Percentiles rank a stretch among this genome's conserved stretches.
Evolutionary conservation across 352 stramenopile species (phyloP).

Genomic region (Phytophthora ohioensis): DNA sequence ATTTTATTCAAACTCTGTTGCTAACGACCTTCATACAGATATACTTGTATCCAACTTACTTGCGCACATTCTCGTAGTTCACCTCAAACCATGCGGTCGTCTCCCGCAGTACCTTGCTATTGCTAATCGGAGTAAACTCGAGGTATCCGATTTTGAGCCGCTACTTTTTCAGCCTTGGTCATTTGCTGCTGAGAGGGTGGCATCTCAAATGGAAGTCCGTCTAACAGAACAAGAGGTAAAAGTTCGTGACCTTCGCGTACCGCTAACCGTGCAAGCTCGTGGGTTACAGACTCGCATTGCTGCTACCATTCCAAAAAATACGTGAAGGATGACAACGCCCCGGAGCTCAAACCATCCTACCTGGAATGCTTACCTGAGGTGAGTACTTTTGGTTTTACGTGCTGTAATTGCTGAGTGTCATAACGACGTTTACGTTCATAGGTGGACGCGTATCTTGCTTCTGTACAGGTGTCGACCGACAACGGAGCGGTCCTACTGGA

Average conservation of each 20-base stretch:
- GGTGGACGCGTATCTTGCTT: no score
- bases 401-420: no score
- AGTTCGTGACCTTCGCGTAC: constrained; percentile 36
- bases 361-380: no score
- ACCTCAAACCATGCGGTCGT: constrained; percentile 63
- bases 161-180: constrained; percentile 27
- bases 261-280: constrained; percentile 48
- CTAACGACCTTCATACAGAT: not conserved
- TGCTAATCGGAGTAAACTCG: constrained; percentile 93
- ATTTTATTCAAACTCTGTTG: no score
- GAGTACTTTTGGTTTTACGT: no score
- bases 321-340: no score
- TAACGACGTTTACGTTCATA: no score
- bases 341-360: no score
- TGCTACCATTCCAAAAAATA: no score
- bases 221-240: constrained; percentile 49
- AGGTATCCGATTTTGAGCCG: constrained; percentile 58
- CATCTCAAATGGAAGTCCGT: constrained; percentile 48
- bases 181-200: not conserved
- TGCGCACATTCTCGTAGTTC: constrained; percentile 56
- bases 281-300: constrained; percentile 31
- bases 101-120: constrained; percentile 71
- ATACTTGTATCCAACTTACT: constrained; percentile 27
- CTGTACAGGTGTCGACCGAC: no score
- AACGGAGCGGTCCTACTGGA: no score